Evolutionary conservation across 129 eudicot genomes (phyloP).

Genomic region (Sambucus nigra): DNA sequence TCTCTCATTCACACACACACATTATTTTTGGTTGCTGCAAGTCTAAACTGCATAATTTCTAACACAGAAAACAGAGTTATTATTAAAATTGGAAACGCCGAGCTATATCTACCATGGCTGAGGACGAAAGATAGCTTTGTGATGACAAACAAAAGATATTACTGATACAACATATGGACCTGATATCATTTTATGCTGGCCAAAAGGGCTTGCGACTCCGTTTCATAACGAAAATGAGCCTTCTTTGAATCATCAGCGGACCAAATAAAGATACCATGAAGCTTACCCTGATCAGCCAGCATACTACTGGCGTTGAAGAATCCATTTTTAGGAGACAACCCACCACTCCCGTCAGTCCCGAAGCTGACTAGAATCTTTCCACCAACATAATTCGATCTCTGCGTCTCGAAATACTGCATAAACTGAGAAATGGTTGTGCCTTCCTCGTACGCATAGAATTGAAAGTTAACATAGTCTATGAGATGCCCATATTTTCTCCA

Average conservation of each 20-base stretch:
- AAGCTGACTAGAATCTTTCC: slow-evolving; percentile 35
- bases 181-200: slow-evolving; percentile 10
- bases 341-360: slow-evolving; percentile 36
- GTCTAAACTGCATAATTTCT: too few species aligned
- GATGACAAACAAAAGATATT: background rate
- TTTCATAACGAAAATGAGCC: slow-evolving; percentile 26
- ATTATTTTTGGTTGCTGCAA: too few species aligned
- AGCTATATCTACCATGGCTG: background rate
- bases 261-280: slow-evolving; percentile 44
- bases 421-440: slow-evolving; percentile 19
- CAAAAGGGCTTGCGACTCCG: slow-evolving; percentile 27
- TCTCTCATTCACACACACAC: too few species aligned
- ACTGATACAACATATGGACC: background rate
- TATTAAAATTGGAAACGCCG: background rate
- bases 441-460: slow-evolving; percentile 29
- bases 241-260: slow-evolving; percentile 44
- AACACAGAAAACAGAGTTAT: background rate
- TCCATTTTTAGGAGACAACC: slow-evolving; percentile 26
- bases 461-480: slow-evolving; percentile 38
- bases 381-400: slow-evolving; percentile 23
- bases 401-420: slow-evolving; percentile 22
- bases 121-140: background rate
- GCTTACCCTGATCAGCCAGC: slow-evolving; percentile 21
- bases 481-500: slow-evolving; percentile 36
- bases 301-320: slow-evolving; percentile 25